These are phyloP conservation scores for Suillus hirtellus DNA, from an alignment of 768 basidiomycete species.

Conservation along the genomic window DNA sequence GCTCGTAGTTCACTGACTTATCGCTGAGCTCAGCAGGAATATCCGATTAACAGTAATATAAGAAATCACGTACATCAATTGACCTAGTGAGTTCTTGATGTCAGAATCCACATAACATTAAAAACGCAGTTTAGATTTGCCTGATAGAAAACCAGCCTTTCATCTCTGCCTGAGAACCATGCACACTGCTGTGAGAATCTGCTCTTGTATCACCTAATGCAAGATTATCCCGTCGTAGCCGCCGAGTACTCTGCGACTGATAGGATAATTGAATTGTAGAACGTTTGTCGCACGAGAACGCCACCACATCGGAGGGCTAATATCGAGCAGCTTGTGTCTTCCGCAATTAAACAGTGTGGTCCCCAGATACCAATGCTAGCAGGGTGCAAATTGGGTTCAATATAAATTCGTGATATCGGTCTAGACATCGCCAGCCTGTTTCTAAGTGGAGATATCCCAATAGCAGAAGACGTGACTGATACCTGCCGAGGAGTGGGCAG, in stretches of 20 bases:
- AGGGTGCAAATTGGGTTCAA: background rate
- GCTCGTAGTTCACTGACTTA: background rate
- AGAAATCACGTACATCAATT: background rate
- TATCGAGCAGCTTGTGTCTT: background rate
- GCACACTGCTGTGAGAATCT: background rate
- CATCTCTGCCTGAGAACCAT: background rate
- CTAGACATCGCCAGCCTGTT: background rate
- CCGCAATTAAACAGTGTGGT: background rate
- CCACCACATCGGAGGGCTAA: background rate
- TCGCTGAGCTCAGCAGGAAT: too few species aligned
- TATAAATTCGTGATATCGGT: background rate
- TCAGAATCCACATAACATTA: background rate
- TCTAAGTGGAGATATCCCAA: background rate
- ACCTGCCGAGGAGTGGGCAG: background rate
- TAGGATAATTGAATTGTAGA: background rate
- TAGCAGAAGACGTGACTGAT: background rate
- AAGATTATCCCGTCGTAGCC: background rate
- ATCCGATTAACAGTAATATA: background rate
- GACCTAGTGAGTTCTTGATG: too few species aligned
- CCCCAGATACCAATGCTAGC: background rate
- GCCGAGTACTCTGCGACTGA: background rate
- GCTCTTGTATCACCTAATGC: background rate
- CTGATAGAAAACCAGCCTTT: background rate
- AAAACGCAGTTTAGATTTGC: background rate
- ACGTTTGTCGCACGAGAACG: background rate